phyloP scores from a whole-genome alignment of 2,329 filamentous ascomycete species.

The Colletotrichum lini region DNA sequence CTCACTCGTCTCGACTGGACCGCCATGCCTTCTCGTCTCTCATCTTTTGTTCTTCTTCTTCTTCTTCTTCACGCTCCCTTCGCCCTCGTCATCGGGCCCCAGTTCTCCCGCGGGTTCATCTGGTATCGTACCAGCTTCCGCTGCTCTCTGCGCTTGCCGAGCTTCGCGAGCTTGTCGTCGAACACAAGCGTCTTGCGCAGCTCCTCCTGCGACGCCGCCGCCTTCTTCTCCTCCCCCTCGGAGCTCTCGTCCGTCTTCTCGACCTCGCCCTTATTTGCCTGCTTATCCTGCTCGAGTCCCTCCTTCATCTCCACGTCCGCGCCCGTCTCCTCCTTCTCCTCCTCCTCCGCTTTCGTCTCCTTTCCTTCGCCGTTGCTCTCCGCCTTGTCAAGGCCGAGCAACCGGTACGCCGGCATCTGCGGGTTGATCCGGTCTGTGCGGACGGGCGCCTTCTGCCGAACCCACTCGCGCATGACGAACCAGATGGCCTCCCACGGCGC shows the following conservation, averaged over 20 bases:
- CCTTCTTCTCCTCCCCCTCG: conserved; percentile 34
- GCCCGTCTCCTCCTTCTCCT: conserved; percentile 46
- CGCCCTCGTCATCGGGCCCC: conserved; percentile 84
- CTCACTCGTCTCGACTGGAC: conserved; percentile 22
- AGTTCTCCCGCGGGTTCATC: conserved; percentile 90
- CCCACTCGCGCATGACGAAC: conserved; percentile 95
- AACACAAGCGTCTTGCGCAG: conserved; percentile 77
- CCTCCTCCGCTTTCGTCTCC: conserved; percentile 44
- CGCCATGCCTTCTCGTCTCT: background rate
- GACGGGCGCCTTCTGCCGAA: conserved; percentile 83
- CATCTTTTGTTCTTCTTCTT: conserved; percentile 55
- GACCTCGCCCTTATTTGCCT: conserved; percentile 41
- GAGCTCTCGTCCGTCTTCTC: conserved; percentile 38
- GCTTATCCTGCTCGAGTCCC: conserved; percentile 42
- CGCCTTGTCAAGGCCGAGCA: conserved; percentile 67
- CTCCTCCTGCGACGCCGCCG: conserved; percentile 49
- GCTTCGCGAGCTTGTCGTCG: conserved; percentile 80
- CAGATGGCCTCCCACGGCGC: conserved; percentile 92
- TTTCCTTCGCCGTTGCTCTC: conserved; percentile 47
- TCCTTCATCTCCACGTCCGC: conserved; percentile 55
- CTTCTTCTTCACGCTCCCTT: conserved; percentile 72
- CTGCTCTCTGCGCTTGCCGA: conserved; percentile 78
- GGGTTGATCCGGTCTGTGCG: conserved; percentile 80
- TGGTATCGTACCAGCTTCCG: conserved; percentile 89
- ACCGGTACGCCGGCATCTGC: conserved; percentile 78